A percentile compares a stretch with the other conserved stretches of the same genome.
Evolutionary conservation across 1,139 yeast species (phyloP).

Genomic region (Zygosaccharomyces sapae): DNA sequence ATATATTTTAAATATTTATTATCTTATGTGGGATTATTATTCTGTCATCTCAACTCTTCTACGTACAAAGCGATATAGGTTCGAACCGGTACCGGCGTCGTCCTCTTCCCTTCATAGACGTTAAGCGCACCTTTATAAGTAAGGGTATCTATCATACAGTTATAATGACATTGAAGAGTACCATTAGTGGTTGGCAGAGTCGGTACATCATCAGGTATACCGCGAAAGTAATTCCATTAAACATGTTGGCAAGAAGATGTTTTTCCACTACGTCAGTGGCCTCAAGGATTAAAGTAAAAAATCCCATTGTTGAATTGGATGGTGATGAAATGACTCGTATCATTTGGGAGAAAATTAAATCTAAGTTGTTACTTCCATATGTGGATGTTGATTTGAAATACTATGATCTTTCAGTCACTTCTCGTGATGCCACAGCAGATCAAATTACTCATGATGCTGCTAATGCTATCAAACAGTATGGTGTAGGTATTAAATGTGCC

Average conservation of each 20-base stretch:
- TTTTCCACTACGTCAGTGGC: conserved; percentile 21
- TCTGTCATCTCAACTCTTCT: neutral
- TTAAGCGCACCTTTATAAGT: neutral
- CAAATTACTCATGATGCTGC: conserved; percentile 74
- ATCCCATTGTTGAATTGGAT: conserved; percentile 76
- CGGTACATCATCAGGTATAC: too few species aligned
- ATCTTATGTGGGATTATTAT: neutral
- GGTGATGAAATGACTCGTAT: conserved; percentile 88
- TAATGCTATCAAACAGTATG: conserved; percentile 65
- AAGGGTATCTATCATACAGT: neutral
- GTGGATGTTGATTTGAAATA: conserved; percentile 69
- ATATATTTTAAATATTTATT: too few species aligned
- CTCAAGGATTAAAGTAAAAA: conserved; percentile 58
- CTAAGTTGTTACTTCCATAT: conserved; percentile 64
- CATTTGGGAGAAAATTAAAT: conserved; percentile 74
- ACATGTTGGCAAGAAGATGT: conserved; percentile 20
- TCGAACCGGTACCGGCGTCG: conserved; percentile 4
- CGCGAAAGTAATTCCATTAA: neutral
- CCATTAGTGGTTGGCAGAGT: too few species aligned
- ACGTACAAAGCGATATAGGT: neutral
- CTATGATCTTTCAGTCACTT: conserved; percentile 67
- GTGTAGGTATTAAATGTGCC: conserved; percentile 83
- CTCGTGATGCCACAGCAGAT: conserved; percentile 69
- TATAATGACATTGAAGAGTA: too few species aligned
- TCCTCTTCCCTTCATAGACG: neutral